phyloP scores from a whole-genome alignment of 2,329 filamentous ascomycete species.

The Biscogniauxia marginata region DNA sequence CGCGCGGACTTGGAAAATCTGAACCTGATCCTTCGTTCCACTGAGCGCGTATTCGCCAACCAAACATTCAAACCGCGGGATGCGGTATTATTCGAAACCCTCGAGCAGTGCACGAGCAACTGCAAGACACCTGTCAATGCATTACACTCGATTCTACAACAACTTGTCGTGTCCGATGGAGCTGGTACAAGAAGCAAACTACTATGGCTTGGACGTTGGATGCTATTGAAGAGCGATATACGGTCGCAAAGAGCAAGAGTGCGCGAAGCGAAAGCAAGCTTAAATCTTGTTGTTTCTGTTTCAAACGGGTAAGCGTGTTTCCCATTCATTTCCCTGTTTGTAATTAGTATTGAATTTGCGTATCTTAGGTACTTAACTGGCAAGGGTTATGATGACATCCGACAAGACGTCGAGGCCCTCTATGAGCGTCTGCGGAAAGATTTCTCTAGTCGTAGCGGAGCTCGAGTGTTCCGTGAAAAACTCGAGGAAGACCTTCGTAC shows the following conservation, averaged over 20 bases:
- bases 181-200: slow-evolving; percentile 1
- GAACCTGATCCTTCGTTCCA: background rate
- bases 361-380: slow-evolving; percentile 1
- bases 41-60: background rate
- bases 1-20: background rate
- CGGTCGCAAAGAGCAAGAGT: background rate
- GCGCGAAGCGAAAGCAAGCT: slow-evolving; percentile 5
- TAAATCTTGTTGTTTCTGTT: slow-evolving; percentile 1
- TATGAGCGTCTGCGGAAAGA: background rate
- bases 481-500: slow-evolving; percentile 3
- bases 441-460: background rate
- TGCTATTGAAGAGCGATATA: background rate
- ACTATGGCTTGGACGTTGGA: slow-evolving; percentile 1
- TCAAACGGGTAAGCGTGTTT: background rate
- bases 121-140: slow-evolving; percentile 1
- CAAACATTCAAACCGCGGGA: slow-evolving; percentile 1
- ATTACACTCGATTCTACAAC: background rate
- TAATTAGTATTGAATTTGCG: background rate
- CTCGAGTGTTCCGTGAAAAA: background rate
- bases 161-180: background rate
- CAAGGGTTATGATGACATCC: slow-evolving; percentile 3
- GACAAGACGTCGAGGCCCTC: background rate
- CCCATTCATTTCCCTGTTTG: background rate
- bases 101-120: slow-evolving; percentile 1
- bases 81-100: background rate